Evolutionary conservation across 176 grass and related monocot genomes (phyloP), one percentile per base, ranked within the genome.

Genomic region (Coix lacrymajobi): DNA sequence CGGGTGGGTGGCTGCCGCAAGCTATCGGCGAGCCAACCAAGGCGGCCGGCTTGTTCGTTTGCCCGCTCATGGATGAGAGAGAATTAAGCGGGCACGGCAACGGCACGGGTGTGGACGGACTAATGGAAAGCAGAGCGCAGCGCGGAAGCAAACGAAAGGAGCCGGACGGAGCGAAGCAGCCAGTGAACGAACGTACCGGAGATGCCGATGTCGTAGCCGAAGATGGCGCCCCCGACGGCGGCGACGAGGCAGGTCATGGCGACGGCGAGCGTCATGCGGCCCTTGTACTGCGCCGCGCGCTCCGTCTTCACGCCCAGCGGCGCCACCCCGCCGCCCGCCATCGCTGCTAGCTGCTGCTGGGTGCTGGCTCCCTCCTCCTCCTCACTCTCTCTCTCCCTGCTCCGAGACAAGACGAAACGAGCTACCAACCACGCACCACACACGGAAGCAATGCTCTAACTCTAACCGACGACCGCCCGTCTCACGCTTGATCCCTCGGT

Each of bases 201-300:
- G 88, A 97, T 97, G 33, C 90, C 95, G 78, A 92, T 92, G 76
- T 97, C 92, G 66, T 94, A 94, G 80, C 94, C 94, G 83, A 97
- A 97, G 88, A 94, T 92, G 81, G 95, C 84, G 31, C 95, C 95
- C 0, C 95, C 95, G 80, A 94, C 75, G 84, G 90, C 90, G n/a
- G 95, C 95, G 64, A 98, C 77, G 73, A 94, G 40, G 85, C 95
- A 98, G 31, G 95, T 87, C 80, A 89, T 77, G 62, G 86, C 90
- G 48, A 98, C 95, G 69, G 89, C 92, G 3, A 83, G 85, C 70
- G 95, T 98, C 69, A 94, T 92, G 13, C 90, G 79, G n/a, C 95
- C 95, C 77, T 86, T 89, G 88, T 98, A 98, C 83, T 91, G 79
- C 40, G 93, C 83, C 78, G 90, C 95, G 74, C 95, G 40, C 90